phyloP scores from a whole-genome alignment of 495 filamentous ascomycete genomes.

The Amniculicola lignicola region DNA sequence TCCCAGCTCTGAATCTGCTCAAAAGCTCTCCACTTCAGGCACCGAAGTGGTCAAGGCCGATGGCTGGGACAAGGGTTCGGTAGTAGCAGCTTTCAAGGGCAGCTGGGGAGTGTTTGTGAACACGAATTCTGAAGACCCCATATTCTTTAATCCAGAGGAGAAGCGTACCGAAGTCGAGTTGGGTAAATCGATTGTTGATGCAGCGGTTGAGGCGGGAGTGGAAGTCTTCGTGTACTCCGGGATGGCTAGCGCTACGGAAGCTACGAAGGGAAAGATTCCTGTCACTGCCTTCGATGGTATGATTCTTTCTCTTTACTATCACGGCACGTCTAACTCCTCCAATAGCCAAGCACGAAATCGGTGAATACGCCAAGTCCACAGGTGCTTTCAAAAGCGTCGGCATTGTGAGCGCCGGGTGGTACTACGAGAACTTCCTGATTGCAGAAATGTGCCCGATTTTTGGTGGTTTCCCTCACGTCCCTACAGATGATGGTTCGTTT shows the following conservation, averaged over 20 bases:
- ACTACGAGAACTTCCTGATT: constrained; percentile 36
- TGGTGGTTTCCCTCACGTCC: constrained; percentile 38
- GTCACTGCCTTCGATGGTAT: constrained; percentile 37
- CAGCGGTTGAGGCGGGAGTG: constrained; percentile 31
- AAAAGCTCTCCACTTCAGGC: constrained; percentile 12
- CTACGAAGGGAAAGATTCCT: constrained; percentile 33
- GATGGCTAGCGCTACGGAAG: constrained; percentile 12
- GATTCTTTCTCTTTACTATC: not conserved
- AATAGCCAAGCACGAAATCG: constrained; percentile 36
- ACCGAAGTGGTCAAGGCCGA: constrained; percentile 25
- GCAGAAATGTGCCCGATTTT: constrained; percentile 33
- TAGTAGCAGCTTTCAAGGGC: constrained; percentile 33
- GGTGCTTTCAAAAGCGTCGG: constrained; percentile 32
- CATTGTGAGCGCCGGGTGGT: constrained; percentile 34
- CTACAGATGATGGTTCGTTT: constrained; percentile 29
- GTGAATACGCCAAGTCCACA: constrained; percentile 29
- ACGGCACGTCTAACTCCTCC: not conserved
- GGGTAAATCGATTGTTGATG: constrained; percentile 38
- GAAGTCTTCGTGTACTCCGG: constrained; percentile 37
- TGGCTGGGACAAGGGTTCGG: constrained; percentile 33
- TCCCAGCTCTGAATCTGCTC: constrained; percentile 9
- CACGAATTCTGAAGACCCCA: constrained; percentile 40
- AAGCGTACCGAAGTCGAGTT: constrained; percentile 35
- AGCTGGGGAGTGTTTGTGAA: constrained; percentile 41
- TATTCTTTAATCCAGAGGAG: constrained; percentile 27